Base-by-base conservation (phyloP, 495 filamentous ascomycete genomes). In the Trypethelium eluteriae region DNA sequence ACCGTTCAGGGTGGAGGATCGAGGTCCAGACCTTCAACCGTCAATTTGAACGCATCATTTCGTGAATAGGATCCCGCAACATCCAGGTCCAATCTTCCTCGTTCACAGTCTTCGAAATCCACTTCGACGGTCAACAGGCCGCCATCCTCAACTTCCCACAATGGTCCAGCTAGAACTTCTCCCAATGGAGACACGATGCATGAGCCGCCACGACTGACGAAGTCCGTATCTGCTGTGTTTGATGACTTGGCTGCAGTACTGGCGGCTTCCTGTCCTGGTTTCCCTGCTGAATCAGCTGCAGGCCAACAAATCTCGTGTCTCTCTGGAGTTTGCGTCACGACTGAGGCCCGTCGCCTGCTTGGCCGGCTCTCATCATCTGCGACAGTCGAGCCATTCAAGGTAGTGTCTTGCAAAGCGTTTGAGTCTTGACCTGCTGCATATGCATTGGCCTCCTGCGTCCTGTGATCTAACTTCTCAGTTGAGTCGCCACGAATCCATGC, bases 181-280 rank as follows among this genome's bases (percentile, higher is more conserved):
- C 93, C 93, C 39, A 89, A 78, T 0, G 93, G 93, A 6, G 83
- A 87, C 57, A 96, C 79, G 68, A 98, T 93, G 69, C 86, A 88
- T 0, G 89, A 93, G 0, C 93, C 93, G 36, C 93, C 93, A 7
- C 87, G 82, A 62, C 81, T 89, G 59, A 85, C 70, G 65, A 83
- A 89, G 3, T 77, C 77, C 6, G 77, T 76, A n/a, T 72, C 78
- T 11, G 63, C 38, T 35, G 62, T 1, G 1, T 59, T 36, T 9
- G 78, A 0, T 78, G 63, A 6, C 39, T 65, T n/a, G 39, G 46
- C 64, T 16, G 68, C 65, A 46, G 67, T 44, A 38, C 47, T 64
- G 38, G 34, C 53, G 9, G 53, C 18, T 16, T 56, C 62, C 39
- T 46, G 14, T 39, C 39, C 38, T 62, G 66, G 65, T 44, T 66